Evolutionary conservation across 768 basidiomycete species (phyloP).

Genomic region (Calocera cornea): DNA sequence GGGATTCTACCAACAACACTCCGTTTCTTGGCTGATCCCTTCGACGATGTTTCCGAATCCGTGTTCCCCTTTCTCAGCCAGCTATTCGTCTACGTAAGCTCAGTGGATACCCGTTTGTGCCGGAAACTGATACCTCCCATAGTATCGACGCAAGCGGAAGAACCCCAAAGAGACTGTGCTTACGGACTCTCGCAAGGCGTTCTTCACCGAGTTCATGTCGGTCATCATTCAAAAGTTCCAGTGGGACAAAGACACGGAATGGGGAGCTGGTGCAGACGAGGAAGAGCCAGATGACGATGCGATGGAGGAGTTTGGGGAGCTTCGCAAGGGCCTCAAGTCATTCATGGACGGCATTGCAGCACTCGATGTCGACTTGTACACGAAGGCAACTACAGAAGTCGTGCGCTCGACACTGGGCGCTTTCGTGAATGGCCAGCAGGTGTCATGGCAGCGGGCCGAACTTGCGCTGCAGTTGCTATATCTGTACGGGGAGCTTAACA

Average conservation of each 20-base stretch:
- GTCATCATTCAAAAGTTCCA: conserved; percentile 79
- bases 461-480: conserved; percentile 85
- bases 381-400: conserved; percentile 56
- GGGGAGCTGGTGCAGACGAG: conserved; percentile 40
- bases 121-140: not conserved
- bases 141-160: conserved; percentile 52
- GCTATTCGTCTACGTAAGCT: conserved; percentile 57
- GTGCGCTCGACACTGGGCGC: conserved; percentile 62
- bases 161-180: conserved; percentile 35
- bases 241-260: conserved; percentile 55
- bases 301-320: conserved; percentile 60
- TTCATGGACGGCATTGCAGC: conserved; percentile 77
- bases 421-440: conserved; percentile 44
- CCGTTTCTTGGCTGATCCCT: conserved; percentile 77
- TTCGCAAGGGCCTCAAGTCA: conserved; percentile 75
- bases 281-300: conserved; percentile 85
- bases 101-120: not conserved
- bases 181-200: conserved; percentile 52
- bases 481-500: conserved; percentile 73
- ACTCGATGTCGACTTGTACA: conserved; percentile 77
- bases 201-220: conserved; percentile 63
- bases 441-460: conserved; percentile 90
- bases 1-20: conserved; percentile 70
- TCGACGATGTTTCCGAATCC: conserved; percentile 77
- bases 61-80: conserved; percentile 69